Percentiles rank a stretch among this genome's conserved stretches.
phyloP scores from a whole-genome alignment of 495 filamentous ascomycete species.

The Xylaria telfairii region DNA sequence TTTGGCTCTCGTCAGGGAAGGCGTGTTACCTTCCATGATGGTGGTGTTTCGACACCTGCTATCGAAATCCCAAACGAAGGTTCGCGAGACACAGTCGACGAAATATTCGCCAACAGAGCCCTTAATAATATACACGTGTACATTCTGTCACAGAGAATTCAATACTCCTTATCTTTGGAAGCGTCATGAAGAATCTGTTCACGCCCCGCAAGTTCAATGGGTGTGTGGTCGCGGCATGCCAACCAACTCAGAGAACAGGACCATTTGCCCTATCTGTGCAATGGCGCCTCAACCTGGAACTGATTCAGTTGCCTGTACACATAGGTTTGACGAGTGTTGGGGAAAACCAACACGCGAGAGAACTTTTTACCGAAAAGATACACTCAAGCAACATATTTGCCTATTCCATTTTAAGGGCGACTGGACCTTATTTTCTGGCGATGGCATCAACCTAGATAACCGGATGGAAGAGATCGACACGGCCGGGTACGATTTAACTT shows the following conservation, averaged over 20 bases:
- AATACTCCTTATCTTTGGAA: neutral
- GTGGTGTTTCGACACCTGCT: neutral
- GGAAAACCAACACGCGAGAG: neutral
- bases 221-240: neutral
- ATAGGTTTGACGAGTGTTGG: conserved; percentile 4
- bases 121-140: neutral
- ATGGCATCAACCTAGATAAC: neutral
- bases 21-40: conserved; percentile 1
- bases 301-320: neutral
- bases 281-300: neutral
- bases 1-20: conserved; percentile 9
- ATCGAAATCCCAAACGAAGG: neutral
- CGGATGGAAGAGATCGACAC: neutral
- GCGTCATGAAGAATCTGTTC: neutral
- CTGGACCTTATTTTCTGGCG: neutral
- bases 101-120: neutral
- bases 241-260: neutral
- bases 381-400: neutral
- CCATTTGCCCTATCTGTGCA: neutral
- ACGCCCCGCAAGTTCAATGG: neutral
- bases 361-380: conserved; percentile 3
- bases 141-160: neutral
- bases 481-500: neutral
- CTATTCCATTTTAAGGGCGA: neutral
- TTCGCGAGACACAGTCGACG: neutral